Evolutionary conservation across 2,329 filamentous ascomycete species (phyloP).

Genomic region (Plectosphaerella sp.): DNA sequence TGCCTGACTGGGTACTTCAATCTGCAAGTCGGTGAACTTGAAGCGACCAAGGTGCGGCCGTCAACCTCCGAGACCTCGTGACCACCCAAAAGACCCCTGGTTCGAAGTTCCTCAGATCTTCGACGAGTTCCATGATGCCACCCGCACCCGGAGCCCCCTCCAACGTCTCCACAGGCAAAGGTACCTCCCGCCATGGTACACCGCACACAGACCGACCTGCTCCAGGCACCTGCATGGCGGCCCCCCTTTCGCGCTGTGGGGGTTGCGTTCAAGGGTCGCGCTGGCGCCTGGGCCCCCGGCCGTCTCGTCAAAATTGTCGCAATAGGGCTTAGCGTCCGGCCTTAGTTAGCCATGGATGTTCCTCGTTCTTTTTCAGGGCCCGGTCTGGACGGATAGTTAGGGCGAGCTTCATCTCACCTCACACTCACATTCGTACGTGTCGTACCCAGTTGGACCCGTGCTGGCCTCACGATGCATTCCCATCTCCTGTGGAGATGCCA

Average conservation of each 20-base stretch:
- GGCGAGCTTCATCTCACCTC: too few species aligned
- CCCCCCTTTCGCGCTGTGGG: neutral
- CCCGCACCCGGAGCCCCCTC: too few species aligned
- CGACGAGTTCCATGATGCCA: neutral
- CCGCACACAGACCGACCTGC: too few species aligned
- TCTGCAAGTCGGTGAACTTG: neutral
- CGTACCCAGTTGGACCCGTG: too few species aligned
- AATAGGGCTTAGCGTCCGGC: slow-evolving; percentile 28
- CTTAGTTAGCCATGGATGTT: neutral
- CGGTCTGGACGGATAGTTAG: too few species aligned
- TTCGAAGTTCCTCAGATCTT: slow-evolving; percentile 1
- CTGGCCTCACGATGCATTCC: too few species aligned
- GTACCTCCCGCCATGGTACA: too few species aligned
- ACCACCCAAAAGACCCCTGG: neutral
- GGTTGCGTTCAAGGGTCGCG: neutral
- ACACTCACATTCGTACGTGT: too few species aligned
- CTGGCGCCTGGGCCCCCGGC: neutral
- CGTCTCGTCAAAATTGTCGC: slow-evolving; percentile 33
- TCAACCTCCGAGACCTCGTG: neutral
- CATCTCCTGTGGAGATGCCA: too few species aligned
- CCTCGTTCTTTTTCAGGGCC: neutral
- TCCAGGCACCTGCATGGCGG: too few species aligned
- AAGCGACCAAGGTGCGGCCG: neutral
- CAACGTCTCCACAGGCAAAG: too few species aligned
- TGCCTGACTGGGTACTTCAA: neutral